phyloP scores from a whole-genome alignment of 495 filamentous ascomycete genomes.

The Massariosphaeria phaeospora region DNA sequence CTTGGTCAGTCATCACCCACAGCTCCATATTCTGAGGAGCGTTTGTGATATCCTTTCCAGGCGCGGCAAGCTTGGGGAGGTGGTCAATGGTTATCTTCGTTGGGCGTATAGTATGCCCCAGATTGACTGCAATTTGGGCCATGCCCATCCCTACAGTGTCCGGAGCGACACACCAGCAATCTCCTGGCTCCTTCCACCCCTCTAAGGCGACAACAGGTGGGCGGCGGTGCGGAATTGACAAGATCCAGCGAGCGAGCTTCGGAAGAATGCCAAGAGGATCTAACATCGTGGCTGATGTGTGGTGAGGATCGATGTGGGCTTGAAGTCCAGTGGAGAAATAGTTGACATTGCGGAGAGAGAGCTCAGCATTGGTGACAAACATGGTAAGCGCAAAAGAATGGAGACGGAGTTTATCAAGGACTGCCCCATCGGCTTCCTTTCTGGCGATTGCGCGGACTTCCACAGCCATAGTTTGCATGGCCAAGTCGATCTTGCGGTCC shows the following conservation, averaged over 20 bases:
- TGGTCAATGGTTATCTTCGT: constrained; percentile 59
- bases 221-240: constrained; percentile 24
- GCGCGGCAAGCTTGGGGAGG: constrained; percentile 49
- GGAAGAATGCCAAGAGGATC: neutral
- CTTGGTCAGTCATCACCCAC: constrained; percentile 47
- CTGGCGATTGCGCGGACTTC: neutral
- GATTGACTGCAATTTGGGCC: constrained; percentile 47
- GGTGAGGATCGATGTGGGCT: constrained; percentile 30
- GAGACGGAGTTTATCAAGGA: constrained; percentile 12
- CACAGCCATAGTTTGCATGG: neutral
- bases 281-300: constrained; percentile 33
- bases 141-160: constrained; percentile 23
- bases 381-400: constrained; percentile 30
- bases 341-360: constrained; percentile 33
- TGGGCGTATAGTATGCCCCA: constrained; percentile 48
- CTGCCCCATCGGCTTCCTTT: neutral
- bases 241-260: too few species aligned
- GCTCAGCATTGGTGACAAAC: constrained; percentile 27
- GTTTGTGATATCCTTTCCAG: constrained; percentile 45
- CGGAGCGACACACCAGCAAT: constrained; percentile 61
- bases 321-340: constrained; percentile 37
- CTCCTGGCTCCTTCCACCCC: constrained; percentile 56
- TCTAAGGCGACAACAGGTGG: constrained; percentile 46
- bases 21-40: constrained; percentile 60
- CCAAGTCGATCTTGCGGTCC: constrained; percentile 2